Evolutionary conservation across 257 asterid genomes (phyloP).

Genomic region (Nyctanthes arbortristis): DNA sequence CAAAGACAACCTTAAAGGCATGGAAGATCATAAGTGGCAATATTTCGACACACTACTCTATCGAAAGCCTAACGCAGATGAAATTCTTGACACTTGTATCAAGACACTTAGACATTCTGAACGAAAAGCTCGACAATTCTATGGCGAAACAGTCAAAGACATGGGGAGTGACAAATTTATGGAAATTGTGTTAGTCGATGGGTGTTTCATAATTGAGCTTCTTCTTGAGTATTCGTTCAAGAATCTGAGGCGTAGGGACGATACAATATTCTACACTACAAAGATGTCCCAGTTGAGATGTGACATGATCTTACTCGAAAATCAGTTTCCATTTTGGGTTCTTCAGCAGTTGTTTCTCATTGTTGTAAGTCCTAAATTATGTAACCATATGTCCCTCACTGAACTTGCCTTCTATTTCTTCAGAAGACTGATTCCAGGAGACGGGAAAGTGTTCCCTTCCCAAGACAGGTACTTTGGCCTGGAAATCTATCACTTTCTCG

Average conservation of each 20-base stretch:
- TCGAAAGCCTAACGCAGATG: constrained; percentile 38
- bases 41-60: constrained; percentile 40
- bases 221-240: constrained; percentile 33
- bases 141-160: constrained; percentile 30
- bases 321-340: constrained; percentile 52
- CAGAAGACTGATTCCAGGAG: constrained; percentile 36
- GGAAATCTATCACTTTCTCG: constrained; percentile 45
- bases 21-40: constrained; percentile 47
- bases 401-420: constrained; percentile 48
- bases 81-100: constrained; percentile 39
- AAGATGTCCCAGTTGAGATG: constrained; percentile 29
- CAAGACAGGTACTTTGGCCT: constrained; percentile 23
- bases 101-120: constrained; percentile 34
- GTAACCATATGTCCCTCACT: constrained; percentile 28
- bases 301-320: constrained; percentile 51
- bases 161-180: constrained; percentile 41
- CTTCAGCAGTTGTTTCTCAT: constrained; percentile 43
- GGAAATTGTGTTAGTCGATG: constrained; percentile 48
- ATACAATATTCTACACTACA: constrained; percentile 31
- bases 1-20: constrained; percentile 16
- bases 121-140: constrained; percentile 44
- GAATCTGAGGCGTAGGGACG: constrained; percentile 55
- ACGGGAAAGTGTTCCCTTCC: neutral
- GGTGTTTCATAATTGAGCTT: constrained; percentile 57
- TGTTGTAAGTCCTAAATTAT: constrained; percentile 39